These are phyloP conservation scores for Ophiostoma montium DNA, from an alignment of 2,329 filamentous ascomycete species.

Conservation along the genomic window DNA sequence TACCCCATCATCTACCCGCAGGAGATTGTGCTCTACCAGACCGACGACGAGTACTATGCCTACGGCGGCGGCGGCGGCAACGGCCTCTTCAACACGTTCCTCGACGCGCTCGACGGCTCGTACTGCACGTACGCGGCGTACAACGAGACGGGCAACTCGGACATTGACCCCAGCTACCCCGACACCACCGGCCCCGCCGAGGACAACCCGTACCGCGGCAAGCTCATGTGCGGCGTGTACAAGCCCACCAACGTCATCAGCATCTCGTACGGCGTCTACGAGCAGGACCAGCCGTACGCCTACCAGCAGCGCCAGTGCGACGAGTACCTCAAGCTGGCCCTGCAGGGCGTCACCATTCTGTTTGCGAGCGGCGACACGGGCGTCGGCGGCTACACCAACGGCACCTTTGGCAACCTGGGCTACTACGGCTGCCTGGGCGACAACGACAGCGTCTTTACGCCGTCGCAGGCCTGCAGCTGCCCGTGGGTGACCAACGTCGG, in stretches of 20 bases:
- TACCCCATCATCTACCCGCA: slow-evolving; percentile 38
- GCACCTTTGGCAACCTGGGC: slow-evolving; percentile 12
- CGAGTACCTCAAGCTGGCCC: slow-evolving; percentile 37
- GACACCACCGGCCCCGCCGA: slow-evolving; percentile 22
- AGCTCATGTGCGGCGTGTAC: slow-evolving; percentile 23
- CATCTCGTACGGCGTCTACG: slow-evolving; percentile 41
- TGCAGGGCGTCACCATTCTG: slow-evolving; percentile 27
- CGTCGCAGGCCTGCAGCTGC: slow-evolving; percentile 19
- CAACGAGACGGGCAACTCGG: slow-evolving; percentile 30
- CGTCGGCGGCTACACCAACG: slow-evolving; percentile 18
- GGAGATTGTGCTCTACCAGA: slow-evolving; percentile 21
- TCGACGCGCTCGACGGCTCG: slow-evolving; percentile 34
- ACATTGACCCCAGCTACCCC: slow-evolving; percentile 22
- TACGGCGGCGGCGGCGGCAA: slow-evolving; percentile 11
- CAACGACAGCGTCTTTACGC: slow-evolving; percentile 16
- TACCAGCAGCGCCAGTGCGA: slow-evolving; percentile 39
- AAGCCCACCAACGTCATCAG: slow-evolving; percentile 41
- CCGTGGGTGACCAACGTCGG: slow-evolving; percentile 38
- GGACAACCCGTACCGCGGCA: slow-evolving; percentile 27
- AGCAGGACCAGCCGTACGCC: slow-evolving; percentile 34
- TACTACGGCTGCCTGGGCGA: slow-evolving; percentile 22
- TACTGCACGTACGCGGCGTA: slow-evolving; percentile 35
- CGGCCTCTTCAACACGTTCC: slow-evolving; percentile 23
- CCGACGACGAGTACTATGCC: slow-evolving; percentile 19
- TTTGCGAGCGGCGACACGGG: slow-evolving; percentile 28